Base-by-base conservation (phyloP, 306 rosid species). In the Alnus rubra region DNA sequence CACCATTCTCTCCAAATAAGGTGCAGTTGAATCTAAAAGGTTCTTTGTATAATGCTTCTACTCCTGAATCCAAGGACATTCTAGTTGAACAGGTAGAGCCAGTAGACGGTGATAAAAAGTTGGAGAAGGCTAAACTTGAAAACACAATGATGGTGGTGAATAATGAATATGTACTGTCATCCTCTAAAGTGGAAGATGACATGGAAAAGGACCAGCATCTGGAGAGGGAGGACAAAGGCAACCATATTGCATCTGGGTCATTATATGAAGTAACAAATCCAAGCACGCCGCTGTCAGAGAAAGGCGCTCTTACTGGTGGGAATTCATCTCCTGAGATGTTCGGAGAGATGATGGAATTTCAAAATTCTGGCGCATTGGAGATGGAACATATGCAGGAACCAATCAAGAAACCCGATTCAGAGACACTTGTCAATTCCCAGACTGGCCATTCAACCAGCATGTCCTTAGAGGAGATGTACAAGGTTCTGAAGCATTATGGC, bases 401-500 rank as follows among this genome's bases (percentile, higher is more conserved):
- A 63, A 77, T 16, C 48, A 58, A 37, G 78, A 82, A 60, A 48
- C 69, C 76, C 53, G 76, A 85, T 78, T 74, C 87, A 68, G 89
- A 74, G 78, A 65, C 84, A 33, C 79, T 52, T 42, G 68, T 33
- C 56, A 74, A 51, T 71, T 7, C 54, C 28, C 70, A 42, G 76
- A 49, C 86, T 76, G 85, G 70, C 63, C 60, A 18, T 74, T 77
- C 88, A 81, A 55, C 86, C 67, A 37, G 65, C 81, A 78, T 89
- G 48, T 85, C 89, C 30, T 63, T 76, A 30, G 88, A 83, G 50
- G 94, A 92, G 78, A 83, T 91, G 86, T 52, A 50, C 86, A 80
- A 47, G 84, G 92, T 84, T 86, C 76, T 88, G 30, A 88, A 82
- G 88, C 88, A 85, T 80, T 86, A 77, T 72, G 92, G 87, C 78